Conservation (phyloP, 345 rosid genomes). For the Orychophragmus violaceus region DNA sequence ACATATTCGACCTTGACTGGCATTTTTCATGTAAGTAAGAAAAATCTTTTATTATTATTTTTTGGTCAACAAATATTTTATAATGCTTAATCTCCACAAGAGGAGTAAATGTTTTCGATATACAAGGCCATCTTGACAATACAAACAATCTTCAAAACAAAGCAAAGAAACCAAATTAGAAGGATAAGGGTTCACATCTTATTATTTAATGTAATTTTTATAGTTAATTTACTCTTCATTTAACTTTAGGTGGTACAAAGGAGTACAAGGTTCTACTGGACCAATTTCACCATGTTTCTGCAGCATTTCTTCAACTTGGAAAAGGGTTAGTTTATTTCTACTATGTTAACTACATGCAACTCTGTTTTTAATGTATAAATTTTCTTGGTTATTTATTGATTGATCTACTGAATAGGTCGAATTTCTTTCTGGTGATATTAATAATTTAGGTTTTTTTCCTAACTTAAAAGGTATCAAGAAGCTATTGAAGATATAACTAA, state of each 20-base stretch:
- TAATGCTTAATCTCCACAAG: too few species aligned
- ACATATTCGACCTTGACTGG: constrained; percentile 63
- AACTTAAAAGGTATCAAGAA: constrained; percentile 55
- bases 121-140: too few species aligned
- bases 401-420: not conserved
- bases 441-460: not conserved
- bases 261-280: constrained; percentile 80
- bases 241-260: constrained; percentile 61
- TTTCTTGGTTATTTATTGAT: not conserved
- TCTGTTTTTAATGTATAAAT: not conserved
- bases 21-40: constrained; percentile 68
- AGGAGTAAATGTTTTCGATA: too few species aligned
- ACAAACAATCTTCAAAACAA: too few species aligned
- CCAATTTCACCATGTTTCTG: constrained; percentile 65
- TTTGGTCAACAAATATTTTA: too few species aligned
- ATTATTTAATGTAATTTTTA: not conserved
- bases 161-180: too few species aligned
- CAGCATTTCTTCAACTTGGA: constrained; percentile 71
- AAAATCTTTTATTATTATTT: not conserved
- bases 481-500: constrained; percentile 66
- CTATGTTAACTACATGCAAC: not conserved
- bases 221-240: not conserved
- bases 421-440: not conserved
- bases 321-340: constrained; percentile 46
- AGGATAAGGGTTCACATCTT: too few species aligned